Percentiles rank a stretch among this genome's conserved stretches.
Evolutionary conservation across 139 green algal genomes (phyloP).

Genomic region (Deuterostichococcus epilithicus): DNA sequence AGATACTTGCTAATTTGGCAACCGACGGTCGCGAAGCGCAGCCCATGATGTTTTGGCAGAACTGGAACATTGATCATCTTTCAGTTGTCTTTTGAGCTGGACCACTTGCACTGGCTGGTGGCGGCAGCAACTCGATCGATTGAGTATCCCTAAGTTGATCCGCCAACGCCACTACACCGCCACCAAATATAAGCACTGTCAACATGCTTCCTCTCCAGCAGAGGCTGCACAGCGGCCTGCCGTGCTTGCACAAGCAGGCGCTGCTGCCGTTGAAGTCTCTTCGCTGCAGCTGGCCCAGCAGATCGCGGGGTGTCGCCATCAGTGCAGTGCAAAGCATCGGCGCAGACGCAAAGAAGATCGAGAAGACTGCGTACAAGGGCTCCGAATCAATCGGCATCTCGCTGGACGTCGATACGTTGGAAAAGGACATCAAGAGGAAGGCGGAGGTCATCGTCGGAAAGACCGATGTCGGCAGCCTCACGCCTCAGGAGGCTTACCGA

Average conservation of each 20-base stretch:
- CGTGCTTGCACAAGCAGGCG: neutral
- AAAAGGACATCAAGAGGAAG: neutral
- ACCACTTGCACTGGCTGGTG: too few relatives aligned
- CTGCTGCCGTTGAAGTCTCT: neutral
- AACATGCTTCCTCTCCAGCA: neutral
- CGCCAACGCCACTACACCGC: too few relatives aligned
- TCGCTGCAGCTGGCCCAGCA: neutral
- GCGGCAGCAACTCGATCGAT: too few relatives aligned
- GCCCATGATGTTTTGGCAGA: too few relatives aligned
- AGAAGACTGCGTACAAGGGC: neutral
- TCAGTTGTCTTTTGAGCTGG: too few relatives aligned
- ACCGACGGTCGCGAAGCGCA: too few relatives aligned
- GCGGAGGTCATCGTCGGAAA: neutral
- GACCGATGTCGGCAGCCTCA: neutral
- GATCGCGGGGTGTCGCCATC: neutral
- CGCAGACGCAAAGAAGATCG: neutral
- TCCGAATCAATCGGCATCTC: neutral
- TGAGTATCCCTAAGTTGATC: too few relatives aligned
- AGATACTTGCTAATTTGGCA: too few relatives aligned
- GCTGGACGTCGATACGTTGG: neutral
- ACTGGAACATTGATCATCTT: too few relatives aligned
- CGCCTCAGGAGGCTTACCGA: slow-evolving; percentile 14
- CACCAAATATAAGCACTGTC: too few relatives aligned
- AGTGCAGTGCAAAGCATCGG: neutral
- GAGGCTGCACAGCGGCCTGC: neutral